Base-by-base conservation (phyloP, 1,139 yeast species). In the Candida sanyaensis region DNA sequence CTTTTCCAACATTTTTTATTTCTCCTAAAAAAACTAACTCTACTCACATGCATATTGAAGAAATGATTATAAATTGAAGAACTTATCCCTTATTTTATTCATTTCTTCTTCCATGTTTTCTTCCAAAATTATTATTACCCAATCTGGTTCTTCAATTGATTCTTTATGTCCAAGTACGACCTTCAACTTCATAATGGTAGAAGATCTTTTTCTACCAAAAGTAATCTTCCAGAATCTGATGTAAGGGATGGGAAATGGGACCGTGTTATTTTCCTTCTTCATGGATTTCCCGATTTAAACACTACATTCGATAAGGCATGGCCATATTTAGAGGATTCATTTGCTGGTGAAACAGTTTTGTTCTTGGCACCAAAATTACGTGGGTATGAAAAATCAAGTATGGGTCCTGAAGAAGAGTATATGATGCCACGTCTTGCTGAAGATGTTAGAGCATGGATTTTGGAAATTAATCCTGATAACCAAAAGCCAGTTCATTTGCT, bases 201-300 rank as follows among this genome's bases (percentile, higher is more conserved):
- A 8, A 58, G 69, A 41, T 49, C 49, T 11, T 69, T 69, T 54
- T 52, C 71, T 17, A 62, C 75, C 27, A 50, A 64, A 47, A 59
- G 66, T 42, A 66, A 60, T 43, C 56, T 50, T 31, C 38, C 58
- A 1, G 50, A 53, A 24, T 30, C 41, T 1, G 63, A 62, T 5
- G 63, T 64, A 9, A 57, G 56, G 44, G 47, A 50, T 23, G 50
- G 46, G 26, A 51, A 55, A 31, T 69, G 65, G 64, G 46, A 51
- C 17, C 54, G 71, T 27, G 61, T 68, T 10, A 57, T 74, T 9
- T 44, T 75, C 21, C 55, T 74, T 21, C 54, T 74, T 27, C 80
- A 75, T 48, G 79, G 79, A 5, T 75, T 75, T 50, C 80, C 80
- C 5, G 80, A 75, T 50, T 65, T 68, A 47, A 64, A 69, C 48